A percentile compares a stretch with the other conserved stretches of the same genome.
These are phyloP conservation scores for Neoascochyta sp. DNA, from an alignment of 2,329 filamentous ascomycete genomes.

Conservation along the genomic window DNA sequence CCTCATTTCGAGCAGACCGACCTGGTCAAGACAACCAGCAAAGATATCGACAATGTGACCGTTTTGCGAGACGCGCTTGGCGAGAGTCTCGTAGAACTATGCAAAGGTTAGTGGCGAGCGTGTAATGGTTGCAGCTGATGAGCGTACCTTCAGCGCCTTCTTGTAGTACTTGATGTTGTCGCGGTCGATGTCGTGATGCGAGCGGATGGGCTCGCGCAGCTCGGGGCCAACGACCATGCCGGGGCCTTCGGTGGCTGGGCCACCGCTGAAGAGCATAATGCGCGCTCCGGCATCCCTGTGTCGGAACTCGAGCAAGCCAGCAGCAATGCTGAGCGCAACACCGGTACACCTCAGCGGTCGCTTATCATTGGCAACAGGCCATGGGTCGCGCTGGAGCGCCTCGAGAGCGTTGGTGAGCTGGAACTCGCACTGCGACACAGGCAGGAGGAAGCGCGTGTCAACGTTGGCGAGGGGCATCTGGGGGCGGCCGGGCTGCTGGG, in stretches of 20 bases:
- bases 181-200: constrained; percentile 96
- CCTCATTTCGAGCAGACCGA: constrained; percentile 97
- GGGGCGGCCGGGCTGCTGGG: constrained; percentile 70
- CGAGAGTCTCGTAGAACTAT: constrained; percentile 89
- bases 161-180: constrained; percentile 99
- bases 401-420: constrained; percentile 95
- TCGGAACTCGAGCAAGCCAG: constrained; percentile 86
- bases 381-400: constrained; percentile 92
- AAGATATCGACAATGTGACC: constrained; percentile 98
- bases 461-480: constrained; percentile 68
- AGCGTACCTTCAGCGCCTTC: constrained; percentile 83
- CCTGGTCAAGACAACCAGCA: constrained; percentile 93
- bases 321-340: constrained; percentile 91
- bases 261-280: constrained; percentile 96
- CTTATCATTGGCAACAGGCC: constrained; percentile 92
- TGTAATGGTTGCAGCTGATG: no score
- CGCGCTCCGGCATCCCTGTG: constrained; percentile 94
- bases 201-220: constrained; percentile 91
- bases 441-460: constrained; percentile 84
- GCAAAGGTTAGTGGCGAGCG: background rate
- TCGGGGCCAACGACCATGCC: constrained; percentile 96
- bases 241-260: constrained; percentile 90
- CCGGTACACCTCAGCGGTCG: constrained; percentile 89
- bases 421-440: constrained; percentile 93
- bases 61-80: constrained; percentile 92